Conservation (phyloP, 768 basidiomycete genomes). For the Boletus rex-veris region DNA sequence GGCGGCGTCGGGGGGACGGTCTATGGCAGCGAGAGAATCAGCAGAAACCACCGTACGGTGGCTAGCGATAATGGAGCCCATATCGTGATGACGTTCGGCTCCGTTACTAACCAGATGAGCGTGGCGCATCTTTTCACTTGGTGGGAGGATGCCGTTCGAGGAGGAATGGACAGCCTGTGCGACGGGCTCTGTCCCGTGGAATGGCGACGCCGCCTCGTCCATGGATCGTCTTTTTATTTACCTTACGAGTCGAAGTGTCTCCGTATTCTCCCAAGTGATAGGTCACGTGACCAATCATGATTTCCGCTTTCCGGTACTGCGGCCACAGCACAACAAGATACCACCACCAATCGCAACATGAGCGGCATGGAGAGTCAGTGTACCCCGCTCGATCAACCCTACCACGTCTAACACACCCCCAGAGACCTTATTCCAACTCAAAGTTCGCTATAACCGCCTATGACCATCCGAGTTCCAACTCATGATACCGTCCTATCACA, state of each 20-base stretch:
- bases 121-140: conserved; percentile 1
- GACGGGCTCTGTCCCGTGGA: background rate
- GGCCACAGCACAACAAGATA: background rate
- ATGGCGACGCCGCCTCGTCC: background rate
- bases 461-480: conserved; percentile 8
- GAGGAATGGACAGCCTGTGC: background rate
- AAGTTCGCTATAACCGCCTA: conserved; percentile 48
- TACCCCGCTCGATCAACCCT: background rate
- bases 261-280: background rate
- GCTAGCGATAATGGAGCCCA: conserved; percentile 35
- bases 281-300: conserved; percentile 12
- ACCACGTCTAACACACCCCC: conserved; percentile 10
- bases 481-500: conserved; percentile 5
- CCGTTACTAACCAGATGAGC: background rate
- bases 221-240: conserved; percentile 1
- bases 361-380: conserved; percentile 87
- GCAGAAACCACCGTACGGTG: conserved; percentile 33
- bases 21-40: conserved; percentile 40
- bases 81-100: conserved; percentile 21
- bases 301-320: background rate
- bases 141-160: background rate
- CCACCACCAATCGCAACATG: conserved; percentile 38
- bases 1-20: conserved; percentile 36
- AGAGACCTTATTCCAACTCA: conserved; percentile 99
- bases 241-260: no score